phyloP scores from a whole-genome alignment of 805 yeast genomes.

The Teunomyces cretensis region DNA sequence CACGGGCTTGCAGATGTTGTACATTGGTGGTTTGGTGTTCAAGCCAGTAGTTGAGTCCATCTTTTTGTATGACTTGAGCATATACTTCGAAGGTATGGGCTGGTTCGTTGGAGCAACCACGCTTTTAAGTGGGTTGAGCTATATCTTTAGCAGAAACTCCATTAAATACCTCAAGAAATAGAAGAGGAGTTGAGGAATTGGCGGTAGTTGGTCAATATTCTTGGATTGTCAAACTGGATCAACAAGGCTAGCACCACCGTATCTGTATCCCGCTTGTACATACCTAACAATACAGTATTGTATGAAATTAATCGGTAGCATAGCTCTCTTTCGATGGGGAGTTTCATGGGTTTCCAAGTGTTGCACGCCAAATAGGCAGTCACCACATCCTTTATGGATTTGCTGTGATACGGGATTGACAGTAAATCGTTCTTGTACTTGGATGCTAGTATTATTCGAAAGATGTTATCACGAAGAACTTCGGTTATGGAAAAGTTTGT shows the following conservation, averaged over 20 bases:
- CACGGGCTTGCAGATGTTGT: slow-evolving; percentile 90
- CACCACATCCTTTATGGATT: not conserved
- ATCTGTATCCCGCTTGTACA: not conserved
- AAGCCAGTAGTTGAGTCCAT: slow-evolving; percentile 31
- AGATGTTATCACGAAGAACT: not conserved
- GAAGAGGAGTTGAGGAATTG: not conserved
- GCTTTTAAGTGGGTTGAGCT: slow-evolving; percentile 72
- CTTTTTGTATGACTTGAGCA: slow-evolving; percentile 13
- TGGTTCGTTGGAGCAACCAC: slow-evolving; percentile 56
- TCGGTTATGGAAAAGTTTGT: not conserved
- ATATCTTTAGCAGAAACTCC: slow-evolving; percentile 68
- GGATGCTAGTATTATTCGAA: not conserved
- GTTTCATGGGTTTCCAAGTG: slow-evolving; percentile 2
- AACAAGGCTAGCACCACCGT: not conserved
- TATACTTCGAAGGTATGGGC: slow-evolving; percentile 26
- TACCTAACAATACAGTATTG: not conserved
- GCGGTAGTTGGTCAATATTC: not conserved
- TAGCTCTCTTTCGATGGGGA: not conserved
- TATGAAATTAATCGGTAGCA: slow-evolving; percentile 1
- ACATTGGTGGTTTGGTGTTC: slow-evolving; percentile 55
- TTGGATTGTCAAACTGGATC: not conserved
- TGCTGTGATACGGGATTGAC: not conserved
- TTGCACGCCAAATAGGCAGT: not conserved
- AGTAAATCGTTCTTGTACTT: not conserved
- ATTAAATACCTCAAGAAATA: slow-evolving; percentile 47